Base-by-base conservation (phyloP, 1,284 basidiomycete genomes). In the Puccinia coronata region DNA sequence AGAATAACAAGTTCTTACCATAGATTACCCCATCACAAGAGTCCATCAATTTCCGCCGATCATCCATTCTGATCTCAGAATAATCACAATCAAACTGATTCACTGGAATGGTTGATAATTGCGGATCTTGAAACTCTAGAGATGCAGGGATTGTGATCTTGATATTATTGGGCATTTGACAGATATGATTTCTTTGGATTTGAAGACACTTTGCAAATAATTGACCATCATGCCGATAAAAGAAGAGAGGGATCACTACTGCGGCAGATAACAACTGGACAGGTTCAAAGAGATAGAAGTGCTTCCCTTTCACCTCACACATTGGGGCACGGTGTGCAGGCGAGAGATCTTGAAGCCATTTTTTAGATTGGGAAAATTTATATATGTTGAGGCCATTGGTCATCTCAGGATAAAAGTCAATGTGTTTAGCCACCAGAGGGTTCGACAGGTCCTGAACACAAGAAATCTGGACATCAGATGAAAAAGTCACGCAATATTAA, bases 211-310 rank as follows among this genome's bases (percentile, higher is more conserved):
- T 71, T 49, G 69, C 41, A 18, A 2, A 14, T 9, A 51, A n/a
- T 5, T n/a, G 1, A 0, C 9, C 0, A 0, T 71, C 18, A 28
- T 25, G 11, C 18, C 31, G 28, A 14, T 51, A 71, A 18, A 71
- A 71, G n/a, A 71, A 71, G 4, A 71, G 49, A 31, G 69, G 43
- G 0, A 71, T 23, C 8, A 71, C 69, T n/a, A 71, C 28, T 14
- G 11, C 47, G 20, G 20, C 16, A 9, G 43, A 28, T 8, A 20
- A 8, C 9, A 51, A 9, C 43, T 51, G 43, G 11, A 71, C 41
- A 6, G 69, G 69, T n/a, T 71, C n/a, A 36, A 51, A 71, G 20
- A 71, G 49, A 43, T 71, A 71, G 43, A 71, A 71, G 16, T 71
- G 69, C 51, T 43, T 71, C 0, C 34, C 31, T 0, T 71, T 71